Evolutionary conservation across 2,329 filamentous ascomycete species (phyloP), one percentile per base, ranked within the genome.

Genomic region (Endothia cerciana): DNA sequence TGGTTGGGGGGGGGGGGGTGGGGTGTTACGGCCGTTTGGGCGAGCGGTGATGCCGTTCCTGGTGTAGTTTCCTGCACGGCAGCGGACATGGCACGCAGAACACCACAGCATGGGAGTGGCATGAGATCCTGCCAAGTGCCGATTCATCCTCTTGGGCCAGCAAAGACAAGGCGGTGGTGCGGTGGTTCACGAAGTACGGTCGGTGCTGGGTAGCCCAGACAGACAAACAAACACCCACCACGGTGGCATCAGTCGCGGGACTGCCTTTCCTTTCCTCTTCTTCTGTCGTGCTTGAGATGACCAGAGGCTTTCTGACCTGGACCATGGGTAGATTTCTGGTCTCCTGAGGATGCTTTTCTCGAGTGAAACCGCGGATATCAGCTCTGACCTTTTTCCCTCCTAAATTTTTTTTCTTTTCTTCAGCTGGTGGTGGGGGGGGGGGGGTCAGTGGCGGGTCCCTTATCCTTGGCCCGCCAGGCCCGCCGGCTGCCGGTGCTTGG

Each of bases 1-100:
- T n/a, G n/a, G 45, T 49, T 25, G 45, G 45, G 45, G 15, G 5
- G 47, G 4, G 41, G 17, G 45, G 22, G 47, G 22, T 51, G 47
- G n/a, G n/a, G n/a, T n/a, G 17, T 55, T 64, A 66, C 65, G 65
- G 65, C 65, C 65, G 65, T 64, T 56, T 57, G 49, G 13, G 40
- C 41, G 28, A 25, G 61, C 49, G 40, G 47, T 19, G 55, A 61
- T 62, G 47, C 43, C 45, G 30, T 36, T 33, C 49, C 19, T 47
- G 58, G 41, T 38, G 41, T 28, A 60, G 25, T 30, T 22, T 19
- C 25, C 56, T 45, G 55, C 33, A 25, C 43, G 22, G 57, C 47
- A 63, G 61, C 60, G 41, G 40, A 38, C 25, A 30, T 41, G 41
- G 51, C 43, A 61, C 33, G 60, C 65, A 57, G 65, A 22, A 25